A percentile compares a stretch with the other conserved stretches of the same genome.
These are phyloP conservation scores for Inosperma sp. DNA, from an alignment of 768 basidiomycete genomes.

Conservation along the genomic window DNA sequence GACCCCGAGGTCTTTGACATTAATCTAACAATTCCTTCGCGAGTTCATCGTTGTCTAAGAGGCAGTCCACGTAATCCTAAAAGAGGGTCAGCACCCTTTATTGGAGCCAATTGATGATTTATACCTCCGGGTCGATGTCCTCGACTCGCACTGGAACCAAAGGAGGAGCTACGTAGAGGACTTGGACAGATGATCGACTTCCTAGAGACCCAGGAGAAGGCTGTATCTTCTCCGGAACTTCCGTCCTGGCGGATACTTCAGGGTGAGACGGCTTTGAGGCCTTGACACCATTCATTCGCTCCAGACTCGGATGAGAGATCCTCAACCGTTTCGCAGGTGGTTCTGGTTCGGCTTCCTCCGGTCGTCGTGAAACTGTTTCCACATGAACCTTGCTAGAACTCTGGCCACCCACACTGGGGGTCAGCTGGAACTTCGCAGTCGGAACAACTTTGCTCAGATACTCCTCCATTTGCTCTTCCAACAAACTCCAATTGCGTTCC, in stretches of 20 bases:
- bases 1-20: too few relatives aligned
- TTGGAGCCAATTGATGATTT: not conserved
- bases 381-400: not conserved
- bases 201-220: not conserved
- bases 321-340: not conserved
- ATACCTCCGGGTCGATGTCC: constrained; percentile 22
- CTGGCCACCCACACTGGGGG: not conserved
- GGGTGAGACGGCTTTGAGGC: not conserved
- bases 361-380: too few relatives aligned
- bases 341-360: not conserved
- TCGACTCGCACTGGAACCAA: constrained; percentile 16
- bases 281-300: too few relatives aligned
- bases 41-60: constrained; percentile 34
- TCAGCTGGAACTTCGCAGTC: not conserved
- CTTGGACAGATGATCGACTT: constrained; percentile 15
- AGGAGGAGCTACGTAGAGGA: constrained; percentile 20
- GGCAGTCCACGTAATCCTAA: constrained; percentile 35
- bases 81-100: not conserved
- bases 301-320: not conserved
- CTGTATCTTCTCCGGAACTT: too few relatives aligned
- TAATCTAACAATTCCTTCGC: constrained; percentile 26
- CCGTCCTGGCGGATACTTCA: constrained; percentile 1
- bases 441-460: not conserved
- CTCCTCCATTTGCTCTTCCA: constrained; percentile 21
- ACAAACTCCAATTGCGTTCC: constrained; percentile 60